Percentiles rank a stretch among this genome's conserved stretches.
These are phyloP conservation scores for Triticum dicoccoides DNA, from an alignment of 176 grass and related monocot species.

Conservation along the genomic window DNA sequence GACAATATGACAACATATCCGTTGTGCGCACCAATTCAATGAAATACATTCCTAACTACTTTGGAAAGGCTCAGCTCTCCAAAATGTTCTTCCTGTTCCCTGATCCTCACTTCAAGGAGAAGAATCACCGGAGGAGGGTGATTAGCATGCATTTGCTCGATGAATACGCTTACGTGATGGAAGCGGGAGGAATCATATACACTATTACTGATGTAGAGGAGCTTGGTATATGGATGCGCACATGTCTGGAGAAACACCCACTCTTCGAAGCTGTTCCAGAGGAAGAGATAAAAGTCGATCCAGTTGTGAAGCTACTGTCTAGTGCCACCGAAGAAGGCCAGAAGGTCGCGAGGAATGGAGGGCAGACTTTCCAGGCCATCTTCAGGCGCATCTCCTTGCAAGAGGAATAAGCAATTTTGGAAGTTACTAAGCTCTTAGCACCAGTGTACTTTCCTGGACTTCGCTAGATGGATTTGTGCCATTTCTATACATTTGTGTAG, in stretches of 20 bases:
- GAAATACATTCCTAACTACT: slow-evolving; percentile 96
- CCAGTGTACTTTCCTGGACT: neutral
- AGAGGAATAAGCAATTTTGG: slow-evolving; percentile 27
- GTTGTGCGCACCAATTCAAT: slow-evolving; percentile 97
- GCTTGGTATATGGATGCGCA: slow-evolving; percentile 83
- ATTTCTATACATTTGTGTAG: slow-evolving; percentile 15
- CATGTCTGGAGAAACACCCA: slow-evolving; percentile 78
- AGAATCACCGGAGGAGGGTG: slow-evolving; percentile 84
- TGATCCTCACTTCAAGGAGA: slow-evolving; percentile 97
- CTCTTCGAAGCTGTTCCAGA: slow-evolving; percentile 58
- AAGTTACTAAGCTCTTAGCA: neutral
- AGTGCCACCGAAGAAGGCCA: slow-evolving; percentile 88
- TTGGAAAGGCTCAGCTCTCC: slow-evolving; percentile 77
- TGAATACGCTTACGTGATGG: slow-evolving; percentile 92
- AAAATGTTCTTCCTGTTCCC: slow-evolving; percentile 99
- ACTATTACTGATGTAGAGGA: slow-evolving; percentile 91
- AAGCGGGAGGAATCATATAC: slow-evolving; percentile 83
- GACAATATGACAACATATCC: slow-evolving; percentile 82
- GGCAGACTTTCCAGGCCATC: slow-evolving; percentile 80
- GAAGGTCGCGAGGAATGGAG: slow-evolving; percentile 87
- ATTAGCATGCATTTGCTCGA: slow-evolving; percentile 82
- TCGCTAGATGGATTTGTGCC: slow-evolving; percentile 6
- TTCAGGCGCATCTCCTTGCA: slow-evolving; percentile 58
- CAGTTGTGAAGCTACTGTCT: slow-evolving; percentile 65
- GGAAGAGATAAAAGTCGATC: slow-evolving; percentile 59